Conservation (phyloP, 1,284 basidiomycete genomes). For the Caloboletus firmus region DNA sequence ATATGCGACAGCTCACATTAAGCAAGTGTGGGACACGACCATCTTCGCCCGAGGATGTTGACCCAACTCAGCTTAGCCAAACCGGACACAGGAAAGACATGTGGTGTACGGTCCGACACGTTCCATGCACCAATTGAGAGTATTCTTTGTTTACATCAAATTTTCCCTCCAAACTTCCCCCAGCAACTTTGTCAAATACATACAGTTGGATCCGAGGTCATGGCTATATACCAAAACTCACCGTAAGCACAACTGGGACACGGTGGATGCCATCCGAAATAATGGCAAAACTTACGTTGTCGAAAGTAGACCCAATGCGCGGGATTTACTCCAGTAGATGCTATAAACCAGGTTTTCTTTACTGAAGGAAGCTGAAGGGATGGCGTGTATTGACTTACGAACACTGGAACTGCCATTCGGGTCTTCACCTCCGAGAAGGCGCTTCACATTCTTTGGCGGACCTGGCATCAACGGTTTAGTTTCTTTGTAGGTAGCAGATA, state of each 20-base stretch:
- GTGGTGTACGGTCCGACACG: background rate
- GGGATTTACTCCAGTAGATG: constrained; percentile 43
- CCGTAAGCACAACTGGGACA: constrained; percentile 1
- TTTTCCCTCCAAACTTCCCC: too few species aligned
- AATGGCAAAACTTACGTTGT: constrained; percentile 35
- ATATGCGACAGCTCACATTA: constrained; percentile 1
- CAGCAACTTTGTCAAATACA: constrained; percentile 21
- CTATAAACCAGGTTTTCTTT: constrained; percentile 18
- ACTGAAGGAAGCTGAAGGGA: background rate
- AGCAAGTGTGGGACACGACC: background rate
- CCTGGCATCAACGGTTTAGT: constrained; percentile 20
- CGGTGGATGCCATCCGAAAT: background rate
- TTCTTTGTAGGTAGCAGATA: constrained; percentile 7
- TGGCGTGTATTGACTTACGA: constrained; percentile 28
- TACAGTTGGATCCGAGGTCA: constrained; percentile 35
- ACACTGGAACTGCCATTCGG: constrained; percentile 43
- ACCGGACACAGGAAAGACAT: background rate
- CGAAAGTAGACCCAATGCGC: constrained; percentile 44
- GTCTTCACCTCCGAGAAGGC: constrained; percentile 42
- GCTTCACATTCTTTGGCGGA: constrained; percentile 35
- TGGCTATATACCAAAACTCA: constrained; percentile 20
- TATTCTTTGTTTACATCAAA: constrained; percentile 4
- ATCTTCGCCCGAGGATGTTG: constrained; percentile 1
- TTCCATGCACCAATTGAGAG: background rate
- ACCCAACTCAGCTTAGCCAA: background rate